These are phyloP conservation scores for Cyamopsis tetragonoloba DNA, from an alignment of 306 rosid species.

Conservation along the genomic window DNA sequence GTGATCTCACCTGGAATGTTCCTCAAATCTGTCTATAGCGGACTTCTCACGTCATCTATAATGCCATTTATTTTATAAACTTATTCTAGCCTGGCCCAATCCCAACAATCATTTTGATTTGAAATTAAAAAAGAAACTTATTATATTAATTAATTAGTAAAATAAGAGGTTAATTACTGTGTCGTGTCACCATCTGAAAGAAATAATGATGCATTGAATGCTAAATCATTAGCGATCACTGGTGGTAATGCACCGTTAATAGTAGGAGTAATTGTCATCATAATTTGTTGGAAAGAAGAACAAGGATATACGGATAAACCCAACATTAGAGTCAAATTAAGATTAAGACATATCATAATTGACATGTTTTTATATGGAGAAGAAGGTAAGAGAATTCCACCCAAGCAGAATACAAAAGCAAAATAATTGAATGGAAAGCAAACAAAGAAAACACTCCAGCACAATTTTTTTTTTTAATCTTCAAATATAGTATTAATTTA, in stretches of 20 bases:
- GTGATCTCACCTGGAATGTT: conserved; percentile 52
- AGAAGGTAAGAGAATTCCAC: neutral
- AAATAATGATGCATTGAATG: conserved; percentile 23
- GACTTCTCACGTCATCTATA: neutral
- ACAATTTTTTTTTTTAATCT: no score
- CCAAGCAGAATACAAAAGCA: neutral
- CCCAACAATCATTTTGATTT: neutral
- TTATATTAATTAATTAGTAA: neutral
- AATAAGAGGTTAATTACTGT: conserved; percentile 14
- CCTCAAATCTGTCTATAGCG: conserved; percentile 26
- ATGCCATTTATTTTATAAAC: neutral
- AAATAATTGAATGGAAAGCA: neutral
- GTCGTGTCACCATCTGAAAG: neutral
- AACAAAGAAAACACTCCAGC: neutral
- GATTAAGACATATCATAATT: no score
- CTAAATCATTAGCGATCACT: conserved; percentile 8
- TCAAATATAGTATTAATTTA: no score
- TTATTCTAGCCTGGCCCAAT: neutral
- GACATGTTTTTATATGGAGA: neutral
- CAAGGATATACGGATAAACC: conserved; percentile 9
- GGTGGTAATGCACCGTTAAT: neutral
- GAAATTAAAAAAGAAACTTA: neutral
- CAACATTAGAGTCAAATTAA: conserved; percentile 12
- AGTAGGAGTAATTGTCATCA: neutral
- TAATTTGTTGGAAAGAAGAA: conserved; percentile 2